Evolutionary conservation across 1,284 basidiomycete genomes (phyloP), one percentile per base, ranked within the genome.

Genomic region (Moniliella sp.): DNA sequence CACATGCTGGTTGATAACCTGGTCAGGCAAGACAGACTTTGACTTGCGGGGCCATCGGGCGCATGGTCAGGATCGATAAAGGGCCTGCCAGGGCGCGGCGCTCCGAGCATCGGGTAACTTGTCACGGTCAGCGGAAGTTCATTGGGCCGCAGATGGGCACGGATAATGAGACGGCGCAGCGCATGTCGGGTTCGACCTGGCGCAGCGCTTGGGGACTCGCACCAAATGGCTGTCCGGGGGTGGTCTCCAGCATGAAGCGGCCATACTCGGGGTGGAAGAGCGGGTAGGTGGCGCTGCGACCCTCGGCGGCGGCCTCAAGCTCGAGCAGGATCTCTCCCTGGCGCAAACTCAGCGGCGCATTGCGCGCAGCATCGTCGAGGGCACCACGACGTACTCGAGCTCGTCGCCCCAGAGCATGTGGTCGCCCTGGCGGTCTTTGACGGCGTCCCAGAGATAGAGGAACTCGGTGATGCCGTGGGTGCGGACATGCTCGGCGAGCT

Each of bases 201-300:
- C 91, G 67, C 10, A 97, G 69, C 61, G 91, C 82, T 30, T 69
- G 68, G 21, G 91, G 72, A 15, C 71, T 76, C 11, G 80, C 82
- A 4, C 80, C 78, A 64, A 93, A 97, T 1, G 91, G 91, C 27
- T 72, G 71, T 2, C 91, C 91, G 0, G 91, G 91, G 0, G 88
- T 99, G 4, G 83, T 84, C 63, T 99, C 91, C 35, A 97, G 69
- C 91, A 99, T 99, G 67, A 82, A 97, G 26, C 86, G 73, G 31
- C 88, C 91, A 65, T 88, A 97, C 62, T 99, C 91, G 11, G 88
- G 88, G 59, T 97, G 91, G 59, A 91, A 97, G n/a, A 76, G 80
- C 2, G 86, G 84, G 16, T 82, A 39, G 31, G 47, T 16, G n/a
- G n/a, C n/a, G n/a, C n/a, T n/a, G n/a, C n/a, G n/a, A n/a, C n/a